Evolutionary conservation across 2,329 filamentous ascomycete genomes (phyloP).

Genomic region (Mycosphaerella sp.): DNA sequence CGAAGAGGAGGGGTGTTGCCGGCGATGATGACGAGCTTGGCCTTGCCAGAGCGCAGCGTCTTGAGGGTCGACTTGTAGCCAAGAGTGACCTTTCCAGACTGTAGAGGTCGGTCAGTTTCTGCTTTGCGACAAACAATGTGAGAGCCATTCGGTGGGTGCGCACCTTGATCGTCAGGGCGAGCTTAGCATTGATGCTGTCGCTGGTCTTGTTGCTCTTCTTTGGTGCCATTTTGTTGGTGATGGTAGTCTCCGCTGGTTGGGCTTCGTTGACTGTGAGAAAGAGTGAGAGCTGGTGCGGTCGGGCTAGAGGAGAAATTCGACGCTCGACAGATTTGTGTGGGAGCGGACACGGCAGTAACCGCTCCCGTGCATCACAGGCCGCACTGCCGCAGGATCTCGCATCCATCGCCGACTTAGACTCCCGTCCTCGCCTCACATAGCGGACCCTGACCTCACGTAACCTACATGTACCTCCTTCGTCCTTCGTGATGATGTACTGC

Average conservation of each 20-base stretch:
- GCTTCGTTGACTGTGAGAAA: constrained; percentile 17
- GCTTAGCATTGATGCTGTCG: constrained; percentile 67
- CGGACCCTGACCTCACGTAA: too few species aligned
- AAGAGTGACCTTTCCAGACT: constrained; percentile 62
- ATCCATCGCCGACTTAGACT: too few species aligned
- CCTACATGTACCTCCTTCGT: too few species aligned
- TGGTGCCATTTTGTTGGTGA: constrained; percentile 53
- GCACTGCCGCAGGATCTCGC: too few species aligned
- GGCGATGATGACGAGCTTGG: constrained; percentile 93
- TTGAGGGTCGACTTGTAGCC: constrained; percentile 89
- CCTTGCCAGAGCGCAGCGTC: constrained; percentile 88
- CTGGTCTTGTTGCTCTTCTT: constrained; percentile 85
- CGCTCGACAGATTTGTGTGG: constrained; percentile 3
- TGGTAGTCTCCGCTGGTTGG: constrained; percentile 18
- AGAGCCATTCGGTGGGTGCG: constrained; percentile 6
- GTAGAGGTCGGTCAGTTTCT: constrained; percentile 23
- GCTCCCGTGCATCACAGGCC: background rate
- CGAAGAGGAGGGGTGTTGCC: constrained; percentile 97
- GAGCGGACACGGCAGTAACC: background rate
- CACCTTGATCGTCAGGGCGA: constrained; percentile 45
- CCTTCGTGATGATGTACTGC: too few species aligned
- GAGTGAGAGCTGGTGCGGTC: background rate
- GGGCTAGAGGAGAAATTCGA: background rate
- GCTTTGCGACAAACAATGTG: background rate
- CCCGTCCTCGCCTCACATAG: too few species aligned